A percentile compares a stretch with the other conserved stretches of the same genome.
phyloP scores from a whole-genome alignment of 78 protist genomes.

The Dictyostelium citrinum region DNA sequence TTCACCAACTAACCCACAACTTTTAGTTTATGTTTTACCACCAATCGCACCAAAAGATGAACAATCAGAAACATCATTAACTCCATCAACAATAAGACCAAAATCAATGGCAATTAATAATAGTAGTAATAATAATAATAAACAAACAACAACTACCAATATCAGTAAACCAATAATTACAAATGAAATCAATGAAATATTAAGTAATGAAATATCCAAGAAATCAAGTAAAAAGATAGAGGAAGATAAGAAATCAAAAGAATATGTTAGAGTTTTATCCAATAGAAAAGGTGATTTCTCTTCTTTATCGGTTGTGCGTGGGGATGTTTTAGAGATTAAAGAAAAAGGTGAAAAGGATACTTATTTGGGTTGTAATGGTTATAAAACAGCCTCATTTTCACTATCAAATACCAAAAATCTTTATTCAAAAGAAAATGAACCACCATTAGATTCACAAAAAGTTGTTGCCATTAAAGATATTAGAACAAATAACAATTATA shows the following conservation, averaged over 20 bases:
- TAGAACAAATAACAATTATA: conserved; percentile 3
- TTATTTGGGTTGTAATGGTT: conserved; percentile 38
- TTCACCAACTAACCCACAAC: neutral
- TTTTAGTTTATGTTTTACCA: neutral
- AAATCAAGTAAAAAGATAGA: conserved; percentile 3
- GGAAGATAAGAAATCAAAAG: neutral
- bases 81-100: neutral
- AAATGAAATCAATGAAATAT: neutral
- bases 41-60: neutral
- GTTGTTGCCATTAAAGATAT: conserved; percentile 43
- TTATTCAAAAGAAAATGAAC: neutral
- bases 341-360: conserved; percentile 44
- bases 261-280: conserved; percentile 39
- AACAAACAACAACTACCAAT: too few species aligned
- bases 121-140: too few species aligned
- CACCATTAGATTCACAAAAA: neutral
- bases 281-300: conserved; percentile 25
- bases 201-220: neutral
- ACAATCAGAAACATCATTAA: neutral
- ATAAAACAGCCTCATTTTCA: conserved; percentile 9
- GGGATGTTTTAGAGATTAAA: conserved; percentile 42
- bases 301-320: conserved; percentile 1
- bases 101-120: neutral
- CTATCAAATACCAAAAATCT: conserved; percentile 38
- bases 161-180: neutral